phyloP scores from a whole-genome alignment of 2,329 filamentous ascomycete genomes.

The Claviceps capensis region DNA sequence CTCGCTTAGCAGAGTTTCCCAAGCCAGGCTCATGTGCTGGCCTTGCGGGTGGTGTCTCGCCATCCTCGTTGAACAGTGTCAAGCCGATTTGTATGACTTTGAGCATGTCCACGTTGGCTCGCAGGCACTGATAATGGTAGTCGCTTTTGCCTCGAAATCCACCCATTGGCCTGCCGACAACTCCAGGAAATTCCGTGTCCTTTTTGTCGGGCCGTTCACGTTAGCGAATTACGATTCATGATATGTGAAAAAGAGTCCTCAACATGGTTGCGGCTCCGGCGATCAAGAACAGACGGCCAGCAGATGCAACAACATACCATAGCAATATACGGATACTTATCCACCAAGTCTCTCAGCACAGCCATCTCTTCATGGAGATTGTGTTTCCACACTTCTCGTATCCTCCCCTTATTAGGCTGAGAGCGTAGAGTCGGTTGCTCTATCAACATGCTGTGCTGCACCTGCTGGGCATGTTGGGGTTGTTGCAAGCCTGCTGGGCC shows the following conservation, averaged over 20 bases:
- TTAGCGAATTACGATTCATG: constrained; percentile 3
- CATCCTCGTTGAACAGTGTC: constrained; percentile 81
- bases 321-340: constrained; percentile 88
- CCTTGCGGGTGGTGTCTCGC: constrained; percentile 67
- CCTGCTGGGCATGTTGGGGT: constrained; percentile 38
- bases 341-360: constrained; percentile 65
- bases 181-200: constrained; percentile 98
- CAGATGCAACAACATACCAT: constrained; percentile 53
- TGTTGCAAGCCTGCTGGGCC: constrained; percentile 44
- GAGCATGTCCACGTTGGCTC: constrained; percentile 92
- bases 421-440: constrained; percentile 27
- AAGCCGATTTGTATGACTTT: constrained; percentile 97
- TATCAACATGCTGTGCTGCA: constrained; percentile 25
- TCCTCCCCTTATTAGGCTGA: constrained; percentile 61
- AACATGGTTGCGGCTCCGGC: no score
- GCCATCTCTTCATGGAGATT: constrained; percentile 89
- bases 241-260: neutral
- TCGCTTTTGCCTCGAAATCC: constrained; percentile 90
- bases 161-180: constrained; percentile 90
- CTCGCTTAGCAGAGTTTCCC: constrained; percentile 23
- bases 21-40: constrained; percentile 34
- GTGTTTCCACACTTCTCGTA: constrained; percentile 91
- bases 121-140: constrained; percentile 95
- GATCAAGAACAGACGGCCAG: neutral
- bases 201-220: constrained; percentile 22